A percentile compares a stretch with the other conserved stretches of the same genome.
Conservation (phyloP, 495 filamentous ascomycete species). For the Physcia stellaris region DNA sequence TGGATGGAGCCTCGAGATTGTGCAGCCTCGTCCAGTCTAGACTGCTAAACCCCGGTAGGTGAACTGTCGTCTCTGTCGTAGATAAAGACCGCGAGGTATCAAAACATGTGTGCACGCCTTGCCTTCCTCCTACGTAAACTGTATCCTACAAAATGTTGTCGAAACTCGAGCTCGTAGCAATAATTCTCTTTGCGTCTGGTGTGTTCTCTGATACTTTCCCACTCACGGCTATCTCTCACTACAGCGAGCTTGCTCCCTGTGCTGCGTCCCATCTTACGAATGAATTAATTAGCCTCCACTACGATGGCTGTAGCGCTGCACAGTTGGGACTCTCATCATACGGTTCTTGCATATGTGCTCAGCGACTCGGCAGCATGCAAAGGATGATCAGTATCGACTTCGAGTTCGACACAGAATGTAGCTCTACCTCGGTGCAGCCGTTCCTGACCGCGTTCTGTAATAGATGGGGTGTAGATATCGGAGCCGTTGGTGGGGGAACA, state of each 20-base stretch:
- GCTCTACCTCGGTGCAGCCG: background rate
- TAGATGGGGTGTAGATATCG: background rate
- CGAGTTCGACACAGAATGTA: background rate
- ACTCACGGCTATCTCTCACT: conserved; percentile 1
- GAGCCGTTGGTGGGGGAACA: background rate
- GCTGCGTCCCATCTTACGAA: background rate
- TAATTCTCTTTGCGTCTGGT: too few relatives aligned
- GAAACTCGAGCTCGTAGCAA: too few relatives aligned
- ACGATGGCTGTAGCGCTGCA: background rate
- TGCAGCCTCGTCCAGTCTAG: too few relatives aligned
- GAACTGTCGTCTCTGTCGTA: too few relatives aligned
- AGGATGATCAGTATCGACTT: background rate
- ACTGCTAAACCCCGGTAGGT: too few relatives aligned
- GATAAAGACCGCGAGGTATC: too few relatives aligned
- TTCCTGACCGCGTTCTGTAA: background rate
- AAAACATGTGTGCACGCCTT: too few relatives aligned
- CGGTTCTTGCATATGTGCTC: background rate
- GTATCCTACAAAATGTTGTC: too few relatives aligned
- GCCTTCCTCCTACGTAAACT: too few relatives aligned
- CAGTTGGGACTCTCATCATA: background rate
- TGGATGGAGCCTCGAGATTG: too few relatives aligned
- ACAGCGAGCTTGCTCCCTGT: background rate
- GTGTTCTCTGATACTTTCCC: background rate
- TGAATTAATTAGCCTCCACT: background rate
- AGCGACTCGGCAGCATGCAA: background rate